Conservation (phyloP, 2,329 filamentous ascomycete species). For the Claviceps spartinae region DNA sequence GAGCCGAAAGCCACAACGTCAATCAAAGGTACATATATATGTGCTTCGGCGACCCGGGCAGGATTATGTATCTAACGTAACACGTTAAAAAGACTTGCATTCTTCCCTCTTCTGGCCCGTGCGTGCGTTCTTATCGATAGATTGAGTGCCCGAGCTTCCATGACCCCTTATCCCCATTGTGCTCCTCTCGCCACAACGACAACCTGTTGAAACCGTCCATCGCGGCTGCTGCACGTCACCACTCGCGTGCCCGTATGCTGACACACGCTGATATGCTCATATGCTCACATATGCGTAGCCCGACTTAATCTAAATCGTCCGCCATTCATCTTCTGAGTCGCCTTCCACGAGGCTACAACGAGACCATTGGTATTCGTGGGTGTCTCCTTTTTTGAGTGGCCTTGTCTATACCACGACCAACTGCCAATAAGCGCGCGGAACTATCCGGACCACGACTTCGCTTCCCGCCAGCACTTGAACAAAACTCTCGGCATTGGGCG, state of each 20-base stretch:
- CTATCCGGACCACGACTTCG: not conserved
- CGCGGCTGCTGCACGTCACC: constrained; percentile 1
- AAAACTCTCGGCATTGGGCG: not conserved
- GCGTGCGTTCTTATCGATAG: not conserved
- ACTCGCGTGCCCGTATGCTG: not conserved
- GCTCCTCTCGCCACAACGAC: constrained; percentile 2
- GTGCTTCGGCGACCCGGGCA: no score
- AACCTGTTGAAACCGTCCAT: not conserved
- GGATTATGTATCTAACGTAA: no score
- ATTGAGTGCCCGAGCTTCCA: not conserved
- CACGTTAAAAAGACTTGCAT: not conserved
- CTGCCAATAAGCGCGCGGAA: not conserved
- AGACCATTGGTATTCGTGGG: not conserved
- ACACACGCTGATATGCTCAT: no score
- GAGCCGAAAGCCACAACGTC: no score
- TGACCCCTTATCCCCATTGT: constrained; percentile 1
- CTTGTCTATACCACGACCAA: not conserved
- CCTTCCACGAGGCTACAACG: not conserved
- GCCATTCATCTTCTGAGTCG: not conserved
- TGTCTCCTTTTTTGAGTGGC: not conserved
- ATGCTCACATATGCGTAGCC: not conserved
- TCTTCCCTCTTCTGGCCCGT: not conserved
- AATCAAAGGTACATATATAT: no score
- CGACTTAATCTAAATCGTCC: not conserved
- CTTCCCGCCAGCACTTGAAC: not conserved